Percentiles rank a stretch among this genome's conserved stretches.
Conservation (phyloP, 2,329 filamentous ascomycete genomes). For the Aspergillus sergii region DNA sequence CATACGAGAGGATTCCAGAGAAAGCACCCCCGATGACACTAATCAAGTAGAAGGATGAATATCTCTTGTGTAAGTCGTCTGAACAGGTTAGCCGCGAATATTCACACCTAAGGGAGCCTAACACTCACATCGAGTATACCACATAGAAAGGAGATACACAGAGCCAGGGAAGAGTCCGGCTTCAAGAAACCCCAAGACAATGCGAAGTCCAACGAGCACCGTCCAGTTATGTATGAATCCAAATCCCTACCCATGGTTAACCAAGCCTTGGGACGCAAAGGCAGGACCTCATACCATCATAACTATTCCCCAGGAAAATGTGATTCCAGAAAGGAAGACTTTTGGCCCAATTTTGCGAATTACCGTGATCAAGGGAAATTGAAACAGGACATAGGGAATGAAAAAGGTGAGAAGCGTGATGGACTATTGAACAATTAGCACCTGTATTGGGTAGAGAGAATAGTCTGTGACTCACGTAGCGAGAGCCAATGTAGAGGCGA, state of each 20-base stretch:
- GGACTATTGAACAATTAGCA: slow-evolving; percentile 8
- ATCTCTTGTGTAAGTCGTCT: slow-evolving; percentile 34
- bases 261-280: rapidly evolving
- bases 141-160: slow-evolving; percentile 48
- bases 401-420: slow-evolving; percentile 22
- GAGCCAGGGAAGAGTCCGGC: slow-evolving; percentile 49
- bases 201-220: slow-evolving; percentile 42
- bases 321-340: slow-evolving; percentile 7
- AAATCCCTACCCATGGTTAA: background rate
- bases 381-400: slow-evolving; percentile 12
- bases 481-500: slow-evolving; percentile 8
- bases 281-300: slow-evolving; percentile 4
- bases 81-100: background rate
- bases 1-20: slow-evolving; percentile 48
- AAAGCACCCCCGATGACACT: slow-evolving; percentile 51
- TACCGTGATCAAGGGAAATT: slow-evolving; percentile 6
- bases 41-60: slow-evolving; percentile 51
- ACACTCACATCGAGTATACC: slow-evolving; percentile 58
- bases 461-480: slow-evolving; percentile 15
- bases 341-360: slow-evolving; percentile 12
- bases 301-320: slow-evolving; percentile 11
- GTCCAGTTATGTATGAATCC: slow-evolving; percentile 35
- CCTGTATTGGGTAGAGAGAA: background rate
- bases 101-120: background rate
- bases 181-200: slow-evolving; percentile 49